Evolutionary conservation across 225 moss, liverwort and hornwort genomes (phyloP).

Genomic region (Ulota crispa): DNA sequence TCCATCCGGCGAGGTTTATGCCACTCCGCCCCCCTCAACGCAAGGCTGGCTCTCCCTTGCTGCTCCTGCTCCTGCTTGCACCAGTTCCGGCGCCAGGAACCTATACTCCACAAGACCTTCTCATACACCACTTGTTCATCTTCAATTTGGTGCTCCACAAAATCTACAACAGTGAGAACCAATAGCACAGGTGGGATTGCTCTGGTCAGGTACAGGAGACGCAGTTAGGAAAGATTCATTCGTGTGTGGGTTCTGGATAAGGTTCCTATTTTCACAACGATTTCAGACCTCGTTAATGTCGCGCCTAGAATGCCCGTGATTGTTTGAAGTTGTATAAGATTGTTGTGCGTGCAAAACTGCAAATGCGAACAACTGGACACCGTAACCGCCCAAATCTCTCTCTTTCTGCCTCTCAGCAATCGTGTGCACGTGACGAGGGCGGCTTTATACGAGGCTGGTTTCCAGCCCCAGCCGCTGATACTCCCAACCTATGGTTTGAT

Average conservation of each 20-base stretch:
- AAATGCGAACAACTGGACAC: too few relatives aligned
- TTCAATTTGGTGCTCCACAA: conserved; percentile 2
- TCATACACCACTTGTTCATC: conserved; percentile 6
- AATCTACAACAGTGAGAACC: neutral
- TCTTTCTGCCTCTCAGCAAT: neutral
- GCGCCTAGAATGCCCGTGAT: neutral
- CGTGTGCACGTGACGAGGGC: neutral
- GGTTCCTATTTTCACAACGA: conserved; percentile 19
- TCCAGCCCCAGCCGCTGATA: too few relatives aligned
- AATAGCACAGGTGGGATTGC: neutral
- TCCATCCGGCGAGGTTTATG: conserved; percentile 16
- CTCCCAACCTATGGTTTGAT: too few relatives aligned
- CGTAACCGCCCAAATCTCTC: neutral
- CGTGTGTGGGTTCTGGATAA: conserved; percentile 33
- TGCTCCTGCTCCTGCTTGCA: neutral
- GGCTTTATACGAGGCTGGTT: too few relatives aligned
- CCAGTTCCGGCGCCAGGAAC: conserved; percentile 1
- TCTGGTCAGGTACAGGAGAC: neutral
- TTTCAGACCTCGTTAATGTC: neutral
- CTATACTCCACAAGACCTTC: neutral
- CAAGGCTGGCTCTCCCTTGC: too few relatives aligned
- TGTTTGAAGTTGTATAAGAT: neutral
- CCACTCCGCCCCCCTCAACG: neutral
- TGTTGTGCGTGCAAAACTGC: too few relatives aligned
- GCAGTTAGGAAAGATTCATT: neutral